phyloP scores from a whole-genome alignment of 192 early-diverging fungal genomes.

The Backusella circina region DNA sequence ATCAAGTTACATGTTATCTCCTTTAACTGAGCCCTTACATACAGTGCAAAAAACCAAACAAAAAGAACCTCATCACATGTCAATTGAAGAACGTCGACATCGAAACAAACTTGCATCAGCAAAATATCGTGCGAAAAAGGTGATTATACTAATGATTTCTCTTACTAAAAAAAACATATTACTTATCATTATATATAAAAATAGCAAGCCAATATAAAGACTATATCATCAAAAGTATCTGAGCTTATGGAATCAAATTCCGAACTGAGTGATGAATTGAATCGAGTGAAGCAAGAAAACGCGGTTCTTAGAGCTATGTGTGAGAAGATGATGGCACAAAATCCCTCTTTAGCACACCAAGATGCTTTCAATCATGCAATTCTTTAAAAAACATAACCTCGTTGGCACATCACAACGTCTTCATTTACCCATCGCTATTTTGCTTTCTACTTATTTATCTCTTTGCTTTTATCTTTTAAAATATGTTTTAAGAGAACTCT shows the following conservation, averaged over 20 bases:
- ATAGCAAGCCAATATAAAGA: constrained; percentile 8
- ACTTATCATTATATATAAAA: neutral
- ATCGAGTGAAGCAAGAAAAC: constrained; percentile 1
- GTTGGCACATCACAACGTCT: neutral
- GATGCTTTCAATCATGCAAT: neutral
- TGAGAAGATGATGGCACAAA: neutral
- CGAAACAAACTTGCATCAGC: constrained; percentile 58
- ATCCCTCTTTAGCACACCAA: neutral
- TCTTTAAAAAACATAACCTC: neutral
- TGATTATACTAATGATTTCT: neutral
- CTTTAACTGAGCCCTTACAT: neutral
- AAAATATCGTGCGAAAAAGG: constrained; percentile 57
- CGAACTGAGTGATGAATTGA: neutral
- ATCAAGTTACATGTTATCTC: neutral
- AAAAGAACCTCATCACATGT: constrained; percentile 25
- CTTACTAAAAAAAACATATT: neutral
- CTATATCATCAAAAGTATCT: constrained; percentile 1
- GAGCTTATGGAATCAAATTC: neutral
- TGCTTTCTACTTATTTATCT: neutral
- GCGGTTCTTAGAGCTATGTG: neutral
- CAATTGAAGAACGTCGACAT: constrained; percentile 44
- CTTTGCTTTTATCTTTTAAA: neutral
- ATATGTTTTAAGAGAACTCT: neutral
- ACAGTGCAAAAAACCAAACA: neutral
- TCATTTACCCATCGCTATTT: neutral